A percentile compares a stretch with the other conserved stretches of the same genome.
phyloP scores from a whole-genome alignment of 768 basidiomycete species.

The Amanita muscaria region DNA sequence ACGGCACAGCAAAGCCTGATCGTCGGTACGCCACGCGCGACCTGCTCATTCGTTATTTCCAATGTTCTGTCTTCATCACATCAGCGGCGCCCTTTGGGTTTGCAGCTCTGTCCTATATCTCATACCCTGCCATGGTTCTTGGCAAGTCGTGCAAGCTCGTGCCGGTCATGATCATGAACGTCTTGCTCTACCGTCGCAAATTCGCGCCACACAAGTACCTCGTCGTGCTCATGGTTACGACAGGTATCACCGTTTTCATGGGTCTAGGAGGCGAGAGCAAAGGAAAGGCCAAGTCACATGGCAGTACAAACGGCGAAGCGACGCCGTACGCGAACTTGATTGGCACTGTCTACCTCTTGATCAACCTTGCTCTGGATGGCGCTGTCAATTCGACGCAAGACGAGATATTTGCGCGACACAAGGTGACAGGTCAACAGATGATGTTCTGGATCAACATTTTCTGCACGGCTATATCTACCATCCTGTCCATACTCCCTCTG shows the following conservation, averaged over 20 bases:
- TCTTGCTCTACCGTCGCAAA: conserved; percentile 84
- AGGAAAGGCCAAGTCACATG: conserved; percentile 27
- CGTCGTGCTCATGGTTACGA: conserved; percentile 88
- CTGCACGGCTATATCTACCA: conserved; percentile 62
- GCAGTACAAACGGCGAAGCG: conserved; percentile 24
- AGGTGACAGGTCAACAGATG: conserved; percentile 88
- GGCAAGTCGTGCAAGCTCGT: conserved; percentile 99
- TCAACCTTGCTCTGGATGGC: conserved; percentile 89
- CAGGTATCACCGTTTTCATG: conserved; percentile 93
- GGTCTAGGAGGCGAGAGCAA: conserved; percentile 59
- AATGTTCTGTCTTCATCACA: conserved; percentile 83
- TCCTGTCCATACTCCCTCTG: conserved; percentile 66
- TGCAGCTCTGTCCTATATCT: conserved; percentile 89
- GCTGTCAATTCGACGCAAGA: conserved; percentile 95
- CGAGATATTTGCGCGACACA: conserved; percentile 80
- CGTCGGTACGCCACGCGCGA: conserved; percentile 31
- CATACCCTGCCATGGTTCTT: conserved; percentile 97
- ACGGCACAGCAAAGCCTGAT: conserved; percentile 23
- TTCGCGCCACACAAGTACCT: conserved; percentile 94
- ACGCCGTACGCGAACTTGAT: conserved; percentile 53
- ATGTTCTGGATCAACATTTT: conserved; percentile 97
- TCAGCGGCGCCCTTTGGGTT: conserved; percentile 94
- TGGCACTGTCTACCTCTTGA: conserved; percentile 65
- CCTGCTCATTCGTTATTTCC: conserved; percentile 69
- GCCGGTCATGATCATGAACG: conserved; percentile 97